A percentile compares a stretch with the other conserved stretches of the same genome.
phyloP scores from a whole-genome alignment of 257 asterid genomes.

The Lycium barbarum region DNA sequence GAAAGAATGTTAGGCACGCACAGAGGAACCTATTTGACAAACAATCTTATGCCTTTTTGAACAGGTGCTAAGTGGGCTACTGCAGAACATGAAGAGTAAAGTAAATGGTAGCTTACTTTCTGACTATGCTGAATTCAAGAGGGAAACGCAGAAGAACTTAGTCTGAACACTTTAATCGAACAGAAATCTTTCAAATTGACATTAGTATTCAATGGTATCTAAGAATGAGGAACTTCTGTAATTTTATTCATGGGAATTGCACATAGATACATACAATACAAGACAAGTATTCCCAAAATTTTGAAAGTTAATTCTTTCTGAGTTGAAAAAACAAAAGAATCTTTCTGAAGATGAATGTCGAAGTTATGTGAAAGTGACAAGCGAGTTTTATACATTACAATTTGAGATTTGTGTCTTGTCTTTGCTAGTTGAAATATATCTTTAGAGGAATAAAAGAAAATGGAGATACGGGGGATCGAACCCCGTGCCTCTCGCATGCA shows the following conservation, averaged over 20 bases:
- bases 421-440: not conserved
- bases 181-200: not conserved
- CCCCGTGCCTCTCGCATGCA: too few species aligned
- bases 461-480: too few species aligned
- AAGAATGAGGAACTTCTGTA: not conserved
- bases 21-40: not conserved
- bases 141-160: conserved; percentile 59
- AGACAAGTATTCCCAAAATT: not conserved
- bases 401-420: not conserved
- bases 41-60: not conserved
- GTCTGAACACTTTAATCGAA: conserved; percentile 36
- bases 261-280: not conserved
- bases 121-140: conserved; percentile 76
- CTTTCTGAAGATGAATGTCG: too few species aligned
- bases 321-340: not conserved
- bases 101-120: conserved; percentile 86
- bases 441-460: not conserved
- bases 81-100: conserved; percentile 85
- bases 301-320: not conserved
- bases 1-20: not conserved
- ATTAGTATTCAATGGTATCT: not conserved
- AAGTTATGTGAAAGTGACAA: too few species aligned
- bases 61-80: conserved; percentile 73
- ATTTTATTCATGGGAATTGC: not conserved
- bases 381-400: too few species aligned